These are phyloP conservation scores for Neoascochyta sp. DNA, from an alignment of 2,329 filamentous ascomycete genomes.

Conservation along the genomic window DNA sequence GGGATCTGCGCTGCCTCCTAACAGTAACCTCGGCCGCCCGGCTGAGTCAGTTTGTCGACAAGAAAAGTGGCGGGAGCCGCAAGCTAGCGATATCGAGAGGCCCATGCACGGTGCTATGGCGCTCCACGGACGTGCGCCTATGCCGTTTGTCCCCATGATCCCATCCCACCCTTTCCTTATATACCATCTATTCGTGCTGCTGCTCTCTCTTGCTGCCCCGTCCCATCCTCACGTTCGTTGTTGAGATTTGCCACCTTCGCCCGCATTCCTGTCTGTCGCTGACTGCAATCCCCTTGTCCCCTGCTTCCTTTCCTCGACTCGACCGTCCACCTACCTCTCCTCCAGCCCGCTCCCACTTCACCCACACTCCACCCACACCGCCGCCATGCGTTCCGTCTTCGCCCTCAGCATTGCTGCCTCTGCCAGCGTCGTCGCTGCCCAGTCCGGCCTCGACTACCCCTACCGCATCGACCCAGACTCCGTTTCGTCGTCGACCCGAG, in stretches of 20 bases:
- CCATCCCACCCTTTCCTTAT: conserved; percentile 34
- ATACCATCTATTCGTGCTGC: no score
- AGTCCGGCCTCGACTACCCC: conserved; percentile 33
- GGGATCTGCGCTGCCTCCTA: no score
- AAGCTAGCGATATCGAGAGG: conserved; percentile 10
- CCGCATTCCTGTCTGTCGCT: conserved; percentile 19
- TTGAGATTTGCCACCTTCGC: conserved; percentile 10
- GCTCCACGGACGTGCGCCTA: conserved; percentile 9
- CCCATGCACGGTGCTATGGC: conserved; percentile 9
- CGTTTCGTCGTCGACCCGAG: conserved; percentile 52
- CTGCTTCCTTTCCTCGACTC: no score
- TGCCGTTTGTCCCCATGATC: conserved; percentile 15
- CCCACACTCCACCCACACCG: conserved; percentile 6
- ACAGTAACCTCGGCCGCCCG: no score
- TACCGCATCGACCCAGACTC: conserved; percentile 59
- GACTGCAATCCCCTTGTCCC: conserved; percentile 13
- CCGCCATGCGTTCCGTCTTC: conserved; percentile 47
- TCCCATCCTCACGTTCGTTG: conserved; percentile 31
- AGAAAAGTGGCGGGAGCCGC: conserved; percentile 7
- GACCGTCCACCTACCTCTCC: no score
- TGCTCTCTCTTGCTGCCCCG: conserved; percentile 11
- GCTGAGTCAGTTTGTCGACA: conserved; percentile 6
- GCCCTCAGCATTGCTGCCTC: conserved; percentile 52
- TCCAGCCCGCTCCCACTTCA: no score
- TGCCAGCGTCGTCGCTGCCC: conserved; percentile 52